Conservation (phyloP, 805 yeast species). For the Candida maris region DNA sequence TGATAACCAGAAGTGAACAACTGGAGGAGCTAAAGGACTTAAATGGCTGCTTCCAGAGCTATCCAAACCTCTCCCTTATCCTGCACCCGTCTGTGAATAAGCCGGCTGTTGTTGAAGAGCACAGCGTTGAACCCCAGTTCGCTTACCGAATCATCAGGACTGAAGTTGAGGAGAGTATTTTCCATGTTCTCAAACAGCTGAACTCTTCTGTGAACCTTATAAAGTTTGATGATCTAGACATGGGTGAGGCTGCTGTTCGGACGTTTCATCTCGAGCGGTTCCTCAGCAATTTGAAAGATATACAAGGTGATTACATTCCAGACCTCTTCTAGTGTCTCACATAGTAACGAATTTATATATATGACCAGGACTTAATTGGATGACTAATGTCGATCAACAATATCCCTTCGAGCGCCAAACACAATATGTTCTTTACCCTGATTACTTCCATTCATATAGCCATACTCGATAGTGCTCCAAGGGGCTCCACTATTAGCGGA, state of each 20-base stretch:
- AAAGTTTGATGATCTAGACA: conserved; percentile 17
- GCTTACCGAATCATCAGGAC: conserved; percentile 40
- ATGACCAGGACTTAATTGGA: background rate
- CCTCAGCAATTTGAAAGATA: conserved; percentile 20
- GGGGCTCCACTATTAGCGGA: conserved; percentile 30
- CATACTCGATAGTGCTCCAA: conserved; percentile 61
- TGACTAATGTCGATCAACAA: conserved; percentile 24
- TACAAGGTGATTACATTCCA: conserved; percentile 6
- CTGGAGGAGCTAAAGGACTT: conserved; percentile 8
- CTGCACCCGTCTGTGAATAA: conserved; percentile 26
- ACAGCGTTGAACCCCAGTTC: conserved; percentile 20
- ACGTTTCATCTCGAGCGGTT: conserved; percentile 26
- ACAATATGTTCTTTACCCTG: conserved; percentile 52
- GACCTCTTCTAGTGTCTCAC: conserved; percentile 5
- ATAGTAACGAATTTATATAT: background rate
- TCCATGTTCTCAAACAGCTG: conserved; percentile 54
- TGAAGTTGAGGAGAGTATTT: conserved; percentile 45
- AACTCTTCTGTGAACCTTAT: conserved; percentile 25
- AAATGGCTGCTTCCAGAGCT: conserved; percentile 11
- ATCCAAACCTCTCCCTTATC: conserved; percentile 24
- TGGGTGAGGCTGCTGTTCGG: conserved; percentile 12
- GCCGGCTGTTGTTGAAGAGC: conserved; percentile 11
- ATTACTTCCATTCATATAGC: conserved; percentile 55
- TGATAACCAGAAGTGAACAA: conserved; percentile 11
- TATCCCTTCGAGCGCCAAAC: conserved; percentile 50